Evolutionary conservation across 2,329 filamentous ascomycete species (phyloP), one percentile per base, ranked within the genome.

Genomic region (Ceratocystis destructans): DNA sequence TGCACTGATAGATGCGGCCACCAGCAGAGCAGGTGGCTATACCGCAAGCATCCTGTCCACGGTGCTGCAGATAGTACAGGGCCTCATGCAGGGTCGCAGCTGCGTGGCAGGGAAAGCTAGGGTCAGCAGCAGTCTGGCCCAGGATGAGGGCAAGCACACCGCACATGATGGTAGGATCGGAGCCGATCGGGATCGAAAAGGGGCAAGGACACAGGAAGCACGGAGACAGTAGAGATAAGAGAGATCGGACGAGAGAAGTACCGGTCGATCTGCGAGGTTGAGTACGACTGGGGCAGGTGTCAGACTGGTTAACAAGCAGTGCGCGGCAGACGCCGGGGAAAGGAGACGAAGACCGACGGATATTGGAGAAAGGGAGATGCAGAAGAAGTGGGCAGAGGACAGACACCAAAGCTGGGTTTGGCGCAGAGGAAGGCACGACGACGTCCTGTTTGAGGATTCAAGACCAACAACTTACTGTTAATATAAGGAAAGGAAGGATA

Each of bases 41-140:
- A 69, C 91, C 91, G 66, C 86, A 89, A 62, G 91, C 91, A 86
- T 96, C 91, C 75, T 95, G 90, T 64, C 90, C 89, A 72, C 89
- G 83, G 69, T 77, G 76, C 73, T 87, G 87, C 8, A 89, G 82
- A 71, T 84, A 84, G 75, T 87, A 89, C n/a, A 89, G 78, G 50
- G 82, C 80, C 75, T 89, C 87, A 73, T 89, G 86, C 53, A 89
- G 78, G 70, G 89, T 86, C 68, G 83, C 79, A 17, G 83, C 83
- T 41, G 85, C 86, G 31, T 66, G 67, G 61, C 67, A 68, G 7
- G 63, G 66, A 44, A 67, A 67, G 57, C 59, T 62, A 48, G 62
- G 62, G 64, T 77, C 76, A 62, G 76, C 72, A 68, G 69, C 79
- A 69, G 79, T 76, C 71, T 84, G 80, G 69, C 82, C 83, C 69